Evolutionary conservation across 1,139 yeast species (phyloP), one percentile per base, ranked within the genome.

Genomic region (Hyphopichia fennica): DNA sequence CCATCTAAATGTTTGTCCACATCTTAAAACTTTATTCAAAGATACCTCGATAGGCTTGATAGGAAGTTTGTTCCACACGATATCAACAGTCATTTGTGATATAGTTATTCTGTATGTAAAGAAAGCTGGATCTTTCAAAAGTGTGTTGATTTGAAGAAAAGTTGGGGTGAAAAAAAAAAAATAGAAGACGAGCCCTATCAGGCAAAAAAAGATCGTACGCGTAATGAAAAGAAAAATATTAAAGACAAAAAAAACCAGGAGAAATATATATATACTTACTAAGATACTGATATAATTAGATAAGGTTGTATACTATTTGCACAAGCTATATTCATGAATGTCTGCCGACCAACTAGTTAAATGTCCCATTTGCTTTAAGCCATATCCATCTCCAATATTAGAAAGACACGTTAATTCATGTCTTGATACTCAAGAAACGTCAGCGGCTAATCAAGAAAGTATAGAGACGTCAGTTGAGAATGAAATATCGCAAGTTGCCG

Each of bases 1-100:
- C 89, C 89, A 83, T 41, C 88, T 64, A 52, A 87, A 87, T 0
- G 95, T 82, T 61, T 91, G 98, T 0, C 98, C 98, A 58, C 96
- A 88, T 43, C 96, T 75, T 34, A 91, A 71, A 0, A 90, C 95
- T 40, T 81, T 79, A 6, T 81, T 65, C n/a, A 90, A 62, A 28
- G 75, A 65, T 1, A 89, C 67, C 51, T 89, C 96, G 0, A 46
- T 39, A n/a, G 52, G 55, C 7, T 47, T 48, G 1, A 65, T 47
- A 1, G 63, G 56, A 6, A 65, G 27, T 22, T 45, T 53, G 30
- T 50, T 60, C 70, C 70, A 65, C 23, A 33, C 5, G 3, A 33
- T 10, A 19, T 33, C 35, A 20, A 20, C 35, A n/a, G 35, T 33
- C 35, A 33, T 33, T 33, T 16, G 8, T 27, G 23, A 5, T 5